A percentile compares a stretch with the other conserved stretches of the same genome.
Conservation (phyloP, 805 yeast genomes). For the Wickerhamiella occidentalis region DNA sequence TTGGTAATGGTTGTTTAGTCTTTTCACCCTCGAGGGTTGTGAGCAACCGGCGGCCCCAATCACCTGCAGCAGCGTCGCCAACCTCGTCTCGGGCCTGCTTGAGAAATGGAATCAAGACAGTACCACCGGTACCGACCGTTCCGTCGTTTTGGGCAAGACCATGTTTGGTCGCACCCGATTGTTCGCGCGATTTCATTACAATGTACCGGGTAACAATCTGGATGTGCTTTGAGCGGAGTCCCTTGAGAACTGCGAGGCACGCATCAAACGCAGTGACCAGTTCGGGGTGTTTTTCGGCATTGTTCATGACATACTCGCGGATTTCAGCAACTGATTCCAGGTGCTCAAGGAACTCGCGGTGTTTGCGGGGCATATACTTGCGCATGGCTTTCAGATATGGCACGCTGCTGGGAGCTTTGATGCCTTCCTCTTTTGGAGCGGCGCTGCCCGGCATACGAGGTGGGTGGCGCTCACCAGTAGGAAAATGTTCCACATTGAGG, state of each 20-base stretch:
- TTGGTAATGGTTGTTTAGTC: neutral
- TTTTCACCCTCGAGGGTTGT: slow-evolving; percentile 12
- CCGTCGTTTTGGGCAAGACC: slow-evolving; percentile 48
- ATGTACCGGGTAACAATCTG: slow-evolving; percentile 85
- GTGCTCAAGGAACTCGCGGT: slow-evolving; percentile 57
- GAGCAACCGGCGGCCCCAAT: slow-evolving; percentile 64
- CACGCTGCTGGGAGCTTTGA: slow-evolving; percentile 22
- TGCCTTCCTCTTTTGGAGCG: slow-evolving; percentile 1
- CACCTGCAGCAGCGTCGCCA: slow-evolving; percentile 85
- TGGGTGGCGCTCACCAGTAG: slow-evolving; percentile 49
- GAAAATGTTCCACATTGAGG: slow-evolving; percentile 61
- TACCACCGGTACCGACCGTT: slow-evolving; percentile 82
- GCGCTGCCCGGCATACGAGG: slow-evolving; percentile 17
- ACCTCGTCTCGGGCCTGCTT: slow-evolving; percentile 96
- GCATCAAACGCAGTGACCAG: slow-evolving; percentile 71
- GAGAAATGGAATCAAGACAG: slow-evolving; percentile 77
- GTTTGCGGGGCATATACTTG: slow-evolving; percentile 79
- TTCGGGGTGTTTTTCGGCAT: slow-evolving; percentile 36
- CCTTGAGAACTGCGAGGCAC: slow-evolving; percentile 72
- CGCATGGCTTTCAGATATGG: slow-evolving; percentile 75
- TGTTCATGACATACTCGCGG: slow-evolving; percentile 46
- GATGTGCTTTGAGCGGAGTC: slow-evolving; percentile 84
- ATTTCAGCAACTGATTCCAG: slow-evolving; percentile 47
- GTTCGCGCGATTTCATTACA: slow-evolving; percentile 55
- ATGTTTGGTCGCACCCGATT: slow-evolving; percentile 38